phyloP scores from a whole-genome alignment of 78 protist species.

The Anaeramoeba ignava region DNA sequence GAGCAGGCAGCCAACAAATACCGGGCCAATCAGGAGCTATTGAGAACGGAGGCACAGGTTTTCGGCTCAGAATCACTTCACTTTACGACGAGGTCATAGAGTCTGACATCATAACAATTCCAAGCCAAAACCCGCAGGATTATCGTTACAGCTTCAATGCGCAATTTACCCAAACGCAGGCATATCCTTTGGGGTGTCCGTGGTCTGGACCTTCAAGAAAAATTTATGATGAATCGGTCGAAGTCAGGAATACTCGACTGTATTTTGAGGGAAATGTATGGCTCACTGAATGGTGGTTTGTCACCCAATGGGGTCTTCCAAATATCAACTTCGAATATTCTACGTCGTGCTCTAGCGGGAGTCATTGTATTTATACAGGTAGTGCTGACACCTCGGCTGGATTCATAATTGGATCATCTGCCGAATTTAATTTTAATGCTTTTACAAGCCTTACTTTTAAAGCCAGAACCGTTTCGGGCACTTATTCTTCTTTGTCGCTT shows the following conservation, averaged over 20 bases:
- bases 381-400: background rate
- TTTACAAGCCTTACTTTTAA: background rate
- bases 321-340: background rate
- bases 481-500: background rate
- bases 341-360: background rate
- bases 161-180: background rate
- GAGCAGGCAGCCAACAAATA: background rate
- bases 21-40: background rate
- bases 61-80: background rate
- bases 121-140: background rate
- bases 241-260: background rate
- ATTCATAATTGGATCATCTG: background rate
- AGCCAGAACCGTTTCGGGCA: background rate
- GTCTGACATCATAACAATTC: background rate
- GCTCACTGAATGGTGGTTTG: constrained; percentile 4
- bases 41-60: background rate
- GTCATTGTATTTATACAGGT: background rate
- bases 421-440: background rate
- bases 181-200: background rate
- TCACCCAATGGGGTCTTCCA: background rate
- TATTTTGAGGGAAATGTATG: background rate
- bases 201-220: background rate
- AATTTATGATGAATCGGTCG: background rate
- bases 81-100: background rate
- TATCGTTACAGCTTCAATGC: background rate